Base-by-base conservation (phyloP, 2,329 filamentous ascomycete species). In the Pyrenophora tritici-repentis region DNA sequence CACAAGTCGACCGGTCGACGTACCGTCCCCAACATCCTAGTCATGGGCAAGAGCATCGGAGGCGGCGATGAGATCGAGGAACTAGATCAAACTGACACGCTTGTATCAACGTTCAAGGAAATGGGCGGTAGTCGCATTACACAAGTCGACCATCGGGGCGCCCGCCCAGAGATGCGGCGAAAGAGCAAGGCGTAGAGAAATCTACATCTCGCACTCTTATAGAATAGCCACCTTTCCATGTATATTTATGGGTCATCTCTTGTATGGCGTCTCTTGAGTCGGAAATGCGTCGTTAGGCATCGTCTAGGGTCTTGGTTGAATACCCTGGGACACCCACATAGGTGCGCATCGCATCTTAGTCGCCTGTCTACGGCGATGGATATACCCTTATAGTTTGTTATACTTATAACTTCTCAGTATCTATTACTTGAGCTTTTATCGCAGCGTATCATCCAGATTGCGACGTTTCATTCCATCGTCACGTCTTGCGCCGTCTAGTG, bases 1-100 rank as follows among this genome's bases (percentile, higher is more conserved):
- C 81, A 75, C 13, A 82, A 86, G 53, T 87, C 84, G 68, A 97
- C 94, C 0, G 89, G 89, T 37, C 84, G 93, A 42, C 81, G 79
- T 53, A 99, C 94, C 0, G 94, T 99, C 0, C 94, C 94, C 13
- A 99, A 99, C 70, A 83, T 97, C 31, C 81, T 99, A 62, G 81
- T 99, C 65, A 90, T 91, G 66, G 91, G 91, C 38, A 86, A 87
- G 72, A 94, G 89, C 73, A 90, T 97, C 55, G 94, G 94, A 39
- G 94, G 94, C 17, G 86, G 90, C 42, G 93, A 97, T 69, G 91
- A 97, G 54, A 83, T 99, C 49, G 82, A 85, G 41, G 86, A 83
- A 20, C 78, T 97, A 54, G 75, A 80, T 53, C 73, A 78, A 22
- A 80, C 82, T 26, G 86, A 86, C 57, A 83, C 83, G 50, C 78